Base-by-base conservation (phyloP, 164 flowering plant genomes). In the Sextonia rubra region DNA sequence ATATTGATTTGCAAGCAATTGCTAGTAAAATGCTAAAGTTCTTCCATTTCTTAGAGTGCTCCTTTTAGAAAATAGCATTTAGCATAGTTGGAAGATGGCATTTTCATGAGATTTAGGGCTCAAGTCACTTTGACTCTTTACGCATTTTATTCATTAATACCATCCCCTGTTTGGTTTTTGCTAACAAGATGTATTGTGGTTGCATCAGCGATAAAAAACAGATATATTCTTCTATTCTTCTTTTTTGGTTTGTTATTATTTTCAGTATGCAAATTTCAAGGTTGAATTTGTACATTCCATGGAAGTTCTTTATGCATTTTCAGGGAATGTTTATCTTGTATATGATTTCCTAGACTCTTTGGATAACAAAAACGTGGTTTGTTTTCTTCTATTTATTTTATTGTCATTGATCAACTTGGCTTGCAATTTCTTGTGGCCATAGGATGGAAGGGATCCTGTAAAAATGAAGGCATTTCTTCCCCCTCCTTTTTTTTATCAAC, bases 381-480 rank as follows among this genome's bases (percentile, higher is more conserved):
- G 58, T 15, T 18, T 52, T 17, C 58, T 14, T 15, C 58, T 18
- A 52, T 52, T 52, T 52, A 52, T 15, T 18, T 52, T 64, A 29
- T 64, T 64, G 22, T 29, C 18, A 64, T 64, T 29, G 17, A 27
- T 64, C 20, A 64, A 17, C 67, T 15, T 64, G 0, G 11, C 2
- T 6, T 64, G 67, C 48, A 26, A 5, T 71, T 11, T 63, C 17
- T 77, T 64, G 52, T 66, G 68, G 3, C 75, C 76, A 58, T 86
- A 96, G 99, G 97, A 89, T 73, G 98, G 97, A 56, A 88, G 89
- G 83, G 97, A 91, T 69, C 91, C 82, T 72, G 84, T 75, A 29
- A 93, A 91, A 77, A 96, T 93, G 78, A 93, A 96, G 78, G 85
- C 93, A 48, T 89, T 93, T 83, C 84, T 85, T n/a, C 97, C 97